A percentile compares a stretch with the other conserved stretches of the same genome.
phyloP scores from a whole-genome alignment of 306 rosid genomes.

The Hippophae tibetana region DNA sequence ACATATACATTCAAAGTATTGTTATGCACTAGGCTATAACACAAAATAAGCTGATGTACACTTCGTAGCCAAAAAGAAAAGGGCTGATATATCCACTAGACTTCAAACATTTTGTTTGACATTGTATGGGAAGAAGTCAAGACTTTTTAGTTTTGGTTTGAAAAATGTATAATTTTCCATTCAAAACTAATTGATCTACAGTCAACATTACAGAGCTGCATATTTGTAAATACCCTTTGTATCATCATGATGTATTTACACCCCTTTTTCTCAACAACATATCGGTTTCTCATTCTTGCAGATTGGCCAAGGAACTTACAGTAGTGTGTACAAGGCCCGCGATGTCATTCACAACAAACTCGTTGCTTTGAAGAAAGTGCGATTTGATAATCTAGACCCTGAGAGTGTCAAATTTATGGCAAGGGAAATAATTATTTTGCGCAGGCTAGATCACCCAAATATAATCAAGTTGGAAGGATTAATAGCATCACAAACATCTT shows the following conservation, averaged over 20 bases:
- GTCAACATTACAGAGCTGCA: no score
- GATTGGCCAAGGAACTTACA: constrained; percentile 98
- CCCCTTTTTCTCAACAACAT: constrained; percentile 2
- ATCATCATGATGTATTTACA: neutral
- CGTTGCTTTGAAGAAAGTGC: constrained; percentile 82
- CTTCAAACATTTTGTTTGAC: no score
- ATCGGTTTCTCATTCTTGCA: constrained; percentile 27
- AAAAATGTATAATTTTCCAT: no score
- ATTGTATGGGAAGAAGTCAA: no score
- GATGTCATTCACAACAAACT: constrained; percentile 50
- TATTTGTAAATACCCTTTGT: no score
- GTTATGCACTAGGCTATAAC: no score
- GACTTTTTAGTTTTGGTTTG: no score
- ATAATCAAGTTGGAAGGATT: constrained; percentile 81
- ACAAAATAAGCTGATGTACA: no score
- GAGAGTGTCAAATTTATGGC: constrained; percentile 98
- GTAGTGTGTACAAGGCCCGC: constrained; percentile 84
- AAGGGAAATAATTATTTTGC: constrained; percentile 80
- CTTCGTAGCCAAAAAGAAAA: no score
- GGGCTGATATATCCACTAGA: no score
- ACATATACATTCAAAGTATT: no score
- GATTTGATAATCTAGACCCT: constrained; percentile 75
- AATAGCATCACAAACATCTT: constrained; percentile 64
- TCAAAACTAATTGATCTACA: no score
- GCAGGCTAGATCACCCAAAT: constrained; percentile 88